A percentile compares a stretch with the other conserved stretches of the same genome.
Conservation (phyloP, 768 basidiomycete species). For the Suillus discolor region DNA sequence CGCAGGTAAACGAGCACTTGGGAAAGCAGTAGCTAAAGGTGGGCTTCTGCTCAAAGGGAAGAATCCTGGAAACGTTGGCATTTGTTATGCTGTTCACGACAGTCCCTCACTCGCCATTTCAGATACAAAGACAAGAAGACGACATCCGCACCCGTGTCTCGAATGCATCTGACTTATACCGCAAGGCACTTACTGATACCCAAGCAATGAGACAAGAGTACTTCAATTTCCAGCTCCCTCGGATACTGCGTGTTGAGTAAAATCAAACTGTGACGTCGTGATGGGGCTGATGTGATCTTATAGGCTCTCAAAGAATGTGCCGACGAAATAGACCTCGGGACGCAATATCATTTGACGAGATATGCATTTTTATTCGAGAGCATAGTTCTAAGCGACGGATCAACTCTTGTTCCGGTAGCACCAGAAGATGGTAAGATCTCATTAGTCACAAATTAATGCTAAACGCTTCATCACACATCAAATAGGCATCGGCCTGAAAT, state of each 20-base stretch:
- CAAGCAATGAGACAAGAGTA: constrained; percentile 94
- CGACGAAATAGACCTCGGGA: constrained; percentile 97
- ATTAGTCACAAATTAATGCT: not conserved
- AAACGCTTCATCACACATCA: constrained; percentile 4
- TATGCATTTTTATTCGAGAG: constrained; percentile 96
- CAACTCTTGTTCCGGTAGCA: constrained; percentile 73
- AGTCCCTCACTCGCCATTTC: constrained; percentile 16
- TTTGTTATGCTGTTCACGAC: constrained; percentile 16
- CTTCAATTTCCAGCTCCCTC: constrained; percentile 95
- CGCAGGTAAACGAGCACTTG: constrained; percentile 80
- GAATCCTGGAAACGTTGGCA: constrained; percentile 80
- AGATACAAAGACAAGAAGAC: constrained; percentile 94
- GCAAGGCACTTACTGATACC: constrained; percentile 88
- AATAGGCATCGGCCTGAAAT: constrained; percentile 74
- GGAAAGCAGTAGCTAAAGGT: constrained; percentile 91
- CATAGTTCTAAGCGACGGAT: constrained; percentile 85
- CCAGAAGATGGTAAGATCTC: constrained; percentile 63
- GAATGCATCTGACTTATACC: constrained; percentile 81
- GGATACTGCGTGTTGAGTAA: constrained; percentile 64
- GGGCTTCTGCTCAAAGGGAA: constrained; percentile 89
- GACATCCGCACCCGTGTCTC: constrained; percentile 89
- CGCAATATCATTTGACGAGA: constrained; percentile 93
- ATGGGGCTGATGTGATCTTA: constrained; percentile 15
- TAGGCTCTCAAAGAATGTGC: constrained; percentile 92
- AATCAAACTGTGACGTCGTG: not conserved